Base-by-base conservation (phyloP, 495 filamentous ascomycete genomes). In the Hypoxylon crocopeplum region DNA sequence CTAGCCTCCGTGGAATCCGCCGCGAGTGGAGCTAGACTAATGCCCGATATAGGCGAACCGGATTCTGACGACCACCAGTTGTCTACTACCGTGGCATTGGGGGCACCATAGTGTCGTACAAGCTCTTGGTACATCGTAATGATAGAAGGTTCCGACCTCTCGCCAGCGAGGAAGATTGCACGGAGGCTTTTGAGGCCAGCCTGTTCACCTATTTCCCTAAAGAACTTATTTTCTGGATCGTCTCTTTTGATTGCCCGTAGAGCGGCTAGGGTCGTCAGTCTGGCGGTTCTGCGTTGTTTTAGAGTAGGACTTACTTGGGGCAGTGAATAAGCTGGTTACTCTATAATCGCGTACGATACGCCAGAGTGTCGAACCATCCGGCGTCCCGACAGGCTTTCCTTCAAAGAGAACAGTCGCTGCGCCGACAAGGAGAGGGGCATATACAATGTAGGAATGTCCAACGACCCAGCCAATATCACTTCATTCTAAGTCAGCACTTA, bases 51-150 rank as follows among this genome's bases (percentile, higher is more conserved):
- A 5, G 93, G 93, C 3, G 88, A 91, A 6, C 93, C 93, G 1
- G 89, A 91, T 72, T 97, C 93, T 1, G 90, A 93, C 2, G 90
- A 93, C 93, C 93, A 97, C 93, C 93, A 97, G 68, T 97, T 96
- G 69, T 97, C 93, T 44, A 96, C 79, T 12, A 97, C 89, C 21
- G 82, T 75, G 0, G 91, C 85, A 22, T 81, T 80, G 0, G 73
- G 75, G 0, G 85, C 83, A 30, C 82, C 87, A 59, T 91, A 85
- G 46, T 81, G 76, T 8, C 74, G 63, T 2, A 96, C 75, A 1
- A 95, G 79, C 5, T 84, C 76, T 62, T 92, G 88, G 54, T 92
- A 97, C 69, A 88, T 84, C 7, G 79, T 81, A 2, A 97, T 81
- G 65, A 97, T 92, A 46, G 86, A 87, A 5, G 93, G 92, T 65